Percentiles rank a stretch among this genome's conserved stretches.
Evolutionary conservation across 306 rosid genomes (phyloP).

Genomic region (Cajanus cajan): DNA sequence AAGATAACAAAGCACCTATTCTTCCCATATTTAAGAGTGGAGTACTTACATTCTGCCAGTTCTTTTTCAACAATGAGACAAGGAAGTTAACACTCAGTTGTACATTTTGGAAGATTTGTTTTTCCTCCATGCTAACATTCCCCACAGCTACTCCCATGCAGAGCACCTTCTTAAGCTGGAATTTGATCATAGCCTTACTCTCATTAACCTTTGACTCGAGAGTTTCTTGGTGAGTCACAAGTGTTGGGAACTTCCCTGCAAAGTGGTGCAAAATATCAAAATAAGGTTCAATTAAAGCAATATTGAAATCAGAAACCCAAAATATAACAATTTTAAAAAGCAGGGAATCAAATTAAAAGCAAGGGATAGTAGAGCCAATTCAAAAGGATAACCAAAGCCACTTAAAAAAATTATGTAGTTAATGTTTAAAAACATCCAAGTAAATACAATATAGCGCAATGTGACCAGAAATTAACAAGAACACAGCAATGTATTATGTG

Average conservation of each 20-base stretch:
- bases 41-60: slow-evolving; percentile 81
- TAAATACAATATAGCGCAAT: neutral
- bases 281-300: neutral
- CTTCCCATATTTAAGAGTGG: neutral
- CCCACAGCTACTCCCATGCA: slow-evolving; percentile 96
- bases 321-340: neutral
- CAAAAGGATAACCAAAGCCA: no score
- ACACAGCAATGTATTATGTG: neutral
- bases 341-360: no score
- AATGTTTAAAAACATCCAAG: neutral
- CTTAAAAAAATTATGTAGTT: neutral
- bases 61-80: slow-evolving; percentile 78
- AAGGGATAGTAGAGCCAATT: no score
- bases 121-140: slow-evolving; percentile 83
- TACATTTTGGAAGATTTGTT: slow-evolving; percentile 83
- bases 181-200: slow-evolving; percentile 81
- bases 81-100: slow-evolving; percentile 84
- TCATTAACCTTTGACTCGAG: slow-evolving; percentile 77
- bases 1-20: neutral
- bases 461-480: neutral
- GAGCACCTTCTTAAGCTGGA: slow-evolving; percentile 85
- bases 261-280: neutral
- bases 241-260: slow-evolving; percentile 80
- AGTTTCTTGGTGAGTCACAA: slow-evolving; percentile 83
- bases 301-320: neutral